These are phyloP conservation scores for Lentinula lateritia DNA, from an alignment of 768 basidiomycete genomes.

Conservation along the genomic window DNA sequence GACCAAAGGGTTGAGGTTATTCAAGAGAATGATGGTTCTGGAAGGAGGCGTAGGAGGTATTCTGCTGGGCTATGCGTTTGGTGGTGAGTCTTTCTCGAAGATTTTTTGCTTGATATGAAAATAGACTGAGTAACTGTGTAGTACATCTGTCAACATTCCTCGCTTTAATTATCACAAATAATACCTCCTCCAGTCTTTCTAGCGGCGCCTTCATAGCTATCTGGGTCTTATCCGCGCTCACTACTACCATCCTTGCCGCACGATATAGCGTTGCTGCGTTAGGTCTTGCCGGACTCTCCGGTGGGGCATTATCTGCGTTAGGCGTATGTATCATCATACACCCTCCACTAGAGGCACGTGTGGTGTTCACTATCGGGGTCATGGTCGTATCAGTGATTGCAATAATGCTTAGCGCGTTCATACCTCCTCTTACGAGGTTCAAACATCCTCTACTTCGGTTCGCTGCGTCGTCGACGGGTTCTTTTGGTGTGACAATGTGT, in stretches of 20 bases:
- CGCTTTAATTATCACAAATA: conserved; percentile 48
- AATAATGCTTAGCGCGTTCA: conserved; percentile 25
- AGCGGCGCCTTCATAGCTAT: conserved; percentile 51
- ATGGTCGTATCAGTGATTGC: conserved; percentile 32
- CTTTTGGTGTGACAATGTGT: conserved; percentile 49
- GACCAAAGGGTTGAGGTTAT: conserved; percentile 18
- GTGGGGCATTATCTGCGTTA: conserved; percentile 46
- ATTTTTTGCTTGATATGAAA: not conserved
- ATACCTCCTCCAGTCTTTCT: conserved; percentile 39
- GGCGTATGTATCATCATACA: conserved; percentile 50
- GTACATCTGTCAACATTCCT: conserved; percentile 61
- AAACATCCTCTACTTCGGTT: conserved; percentile 47
- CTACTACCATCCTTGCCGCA: conserved; percentile 44
- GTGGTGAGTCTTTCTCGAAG: conserved; percentile 33
- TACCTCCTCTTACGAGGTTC: conserved; percentile 30
- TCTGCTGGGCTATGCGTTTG: conserved; percentile 52
- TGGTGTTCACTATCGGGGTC: conserved; percentile 34
- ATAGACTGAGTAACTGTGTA: conserved; percentile 15
- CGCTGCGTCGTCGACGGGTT: conserved; percentile 46
- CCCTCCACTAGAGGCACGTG: conserved; percentile 43
- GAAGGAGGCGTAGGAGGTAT: conserved; percentile 65
- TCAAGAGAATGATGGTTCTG: conserved; percentile 27
- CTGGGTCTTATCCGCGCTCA: conserved; percentile 49
- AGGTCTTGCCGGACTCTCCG: conserved; percentile 40
- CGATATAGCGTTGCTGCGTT: conserved; percentile 51